Conservation (phyloP, 2,329 filamentous ascomycete species). For the Colletotrichum spinosum region DNA sequence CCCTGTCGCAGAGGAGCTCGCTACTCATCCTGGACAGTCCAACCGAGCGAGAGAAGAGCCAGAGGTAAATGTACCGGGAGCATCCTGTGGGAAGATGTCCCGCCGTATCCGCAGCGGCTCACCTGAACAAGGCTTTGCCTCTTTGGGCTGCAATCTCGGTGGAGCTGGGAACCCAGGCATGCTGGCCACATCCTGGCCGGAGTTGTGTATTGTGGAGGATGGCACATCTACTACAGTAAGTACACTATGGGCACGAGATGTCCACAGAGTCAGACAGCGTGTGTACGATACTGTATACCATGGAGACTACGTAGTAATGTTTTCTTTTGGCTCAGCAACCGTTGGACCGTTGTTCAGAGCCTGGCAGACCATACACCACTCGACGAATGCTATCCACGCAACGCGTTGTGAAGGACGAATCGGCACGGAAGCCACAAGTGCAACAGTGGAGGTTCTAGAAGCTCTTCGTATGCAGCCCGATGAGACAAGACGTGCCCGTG, state of each 20-base stretch:
- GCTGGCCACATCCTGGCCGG: background rate
- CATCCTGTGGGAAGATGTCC: slow-evolving; percentile 4
- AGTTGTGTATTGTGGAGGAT: slow-evolving; percentile 8
- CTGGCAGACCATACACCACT: background rate
- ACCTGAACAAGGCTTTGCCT: slow-evolving; percentile 29
- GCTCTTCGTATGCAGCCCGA: slow-evolving; percentile 4
- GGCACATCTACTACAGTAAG: too few relatives aligned
- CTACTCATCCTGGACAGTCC: slow-evolving; percentile 6
- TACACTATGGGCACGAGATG: too few relatives aligned
- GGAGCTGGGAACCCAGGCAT: slow-evolving; percentile 17
- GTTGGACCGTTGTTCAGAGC: slow-evolving; percentile 9
- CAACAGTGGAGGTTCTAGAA: slow-evolving; percentile 21
- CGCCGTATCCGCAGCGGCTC: slow-evolving; percentile 26
- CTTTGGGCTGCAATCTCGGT: slow-evolving; percentile 32
- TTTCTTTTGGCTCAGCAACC: slow-evolving; percentile 32
- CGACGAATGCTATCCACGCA: too few relatives aligned
- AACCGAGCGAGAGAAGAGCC: slow-evolving; percentile 26
- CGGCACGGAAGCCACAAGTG: slow-evolving; percentile 22
- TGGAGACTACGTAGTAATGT: slow-evolving; percentile 1
- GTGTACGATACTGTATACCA: background rate
- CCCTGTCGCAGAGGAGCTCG: slow-evolving; percentile 14
- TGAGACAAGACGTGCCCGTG: background rate
- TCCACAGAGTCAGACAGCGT: background rate
- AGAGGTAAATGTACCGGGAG: background rate
- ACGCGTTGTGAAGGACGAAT: slow-evolving; percentile 15